Percentiles rank a stretch among this genome's conserved stretches.
phyloP scores from a whole-genome alignment of 1,284 basidiomycete genomes.

The Quambalaria eucalypti region DNA sequence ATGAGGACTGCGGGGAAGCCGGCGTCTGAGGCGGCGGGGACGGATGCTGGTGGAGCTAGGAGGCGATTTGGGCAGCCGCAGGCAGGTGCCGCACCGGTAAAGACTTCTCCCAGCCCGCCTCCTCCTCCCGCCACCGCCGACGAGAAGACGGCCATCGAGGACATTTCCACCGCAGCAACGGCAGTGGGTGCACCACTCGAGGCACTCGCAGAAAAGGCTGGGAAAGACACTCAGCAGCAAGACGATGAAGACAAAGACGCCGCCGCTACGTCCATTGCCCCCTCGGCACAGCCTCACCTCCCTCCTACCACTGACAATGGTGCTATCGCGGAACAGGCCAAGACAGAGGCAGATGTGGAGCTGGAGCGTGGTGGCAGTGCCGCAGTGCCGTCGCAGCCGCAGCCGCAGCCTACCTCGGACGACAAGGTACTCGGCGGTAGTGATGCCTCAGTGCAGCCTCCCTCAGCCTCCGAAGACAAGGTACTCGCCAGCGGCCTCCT shows the following conservation, averaged over 20 bases:
- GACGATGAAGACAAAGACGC: slow-evolving; percentile 8
- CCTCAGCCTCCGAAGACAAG: neutral
- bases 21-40: slow-evolving; percentile 32
- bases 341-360: slow-evolving; percentile 2
- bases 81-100: neutral
- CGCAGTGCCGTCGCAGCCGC: no score
- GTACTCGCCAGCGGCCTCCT: no score
- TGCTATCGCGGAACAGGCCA: neutral
- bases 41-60: slow-evolving; percentile 25
- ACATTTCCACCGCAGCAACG: neutral
- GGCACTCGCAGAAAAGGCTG: neutral
- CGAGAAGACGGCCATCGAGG: neutral
- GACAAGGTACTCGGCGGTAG: no score
- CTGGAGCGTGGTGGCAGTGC: no score
- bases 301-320: neutral
- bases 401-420: no score
- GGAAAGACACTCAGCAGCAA: neutral
- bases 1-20: slow-evolving; percentile 19
- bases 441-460: no score
- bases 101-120: neutral
- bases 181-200: neutral
- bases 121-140: neutral
- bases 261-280: slow-evolving; percentile 2
- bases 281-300: neutral
- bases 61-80: slow-evolving; percentile 25